Evolutionary conservation across 2,329 filamentous ascomycete genomes (phyloP).

Genomic region (Aspergillus pseudotamarii): DNA sequence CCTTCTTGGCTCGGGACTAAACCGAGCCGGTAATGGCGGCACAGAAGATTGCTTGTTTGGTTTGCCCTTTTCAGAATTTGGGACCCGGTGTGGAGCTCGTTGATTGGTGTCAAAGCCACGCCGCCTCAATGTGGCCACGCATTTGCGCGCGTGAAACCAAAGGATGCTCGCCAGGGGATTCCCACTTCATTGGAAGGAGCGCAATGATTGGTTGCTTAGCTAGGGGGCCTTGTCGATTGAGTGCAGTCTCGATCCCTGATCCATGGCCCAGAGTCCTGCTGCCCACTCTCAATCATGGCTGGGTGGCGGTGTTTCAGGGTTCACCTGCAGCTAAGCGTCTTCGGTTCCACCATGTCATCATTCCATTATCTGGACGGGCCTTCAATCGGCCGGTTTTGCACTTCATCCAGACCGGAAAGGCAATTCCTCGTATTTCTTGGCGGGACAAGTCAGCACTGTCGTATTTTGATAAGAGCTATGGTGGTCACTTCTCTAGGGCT

Average conservation of each 20-base stretch:
- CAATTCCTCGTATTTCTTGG: neutral
- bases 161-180: neutral
- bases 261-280: neutral
- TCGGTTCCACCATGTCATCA: neutral
- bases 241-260: neutral
- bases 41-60: neutral
- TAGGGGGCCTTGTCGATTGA: neutral
- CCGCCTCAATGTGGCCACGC: neutral
- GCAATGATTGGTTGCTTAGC: neutral
- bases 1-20: neutral
- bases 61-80: neutral
- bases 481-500: neutral
- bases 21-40: neutral
- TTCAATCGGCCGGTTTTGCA: neutral
- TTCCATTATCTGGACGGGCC: neutral
- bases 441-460: neutral
- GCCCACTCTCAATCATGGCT: neutral
- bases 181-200: neutral
- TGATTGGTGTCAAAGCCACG: neutral
- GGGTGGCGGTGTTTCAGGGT: conserved; percentile 1
- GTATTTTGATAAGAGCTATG: neutral
- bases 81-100: neutral
- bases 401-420: neutral
- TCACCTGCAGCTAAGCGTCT: conserved; percentile 2
- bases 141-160: neutral